Evolutionary conservation across 192 early-diverging fungal species (phyloP).

Genomic region (Funneliformis mosseae): DNA sequence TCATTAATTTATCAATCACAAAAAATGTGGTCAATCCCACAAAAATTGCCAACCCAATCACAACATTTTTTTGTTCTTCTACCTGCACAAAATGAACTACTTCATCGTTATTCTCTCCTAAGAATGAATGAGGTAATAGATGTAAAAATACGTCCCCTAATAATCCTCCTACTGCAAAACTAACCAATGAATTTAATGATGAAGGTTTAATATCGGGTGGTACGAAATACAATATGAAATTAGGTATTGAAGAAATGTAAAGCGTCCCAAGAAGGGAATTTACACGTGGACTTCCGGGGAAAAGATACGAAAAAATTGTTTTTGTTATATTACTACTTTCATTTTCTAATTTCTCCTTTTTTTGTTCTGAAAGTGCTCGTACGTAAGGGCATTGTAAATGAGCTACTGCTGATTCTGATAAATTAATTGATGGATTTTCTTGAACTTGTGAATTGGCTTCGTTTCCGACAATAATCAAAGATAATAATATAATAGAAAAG

Average conservation of each 20-base stretch:
- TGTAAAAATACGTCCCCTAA: conserved; percentile 87
- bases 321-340: conserved; percentile 40
- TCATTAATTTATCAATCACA: conserved; percentile 82
- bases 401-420: neutral
- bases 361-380: neutral
- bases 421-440: neutral
- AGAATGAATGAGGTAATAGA: conserved; percentile 76
- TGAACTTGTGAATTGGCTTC: neutral
- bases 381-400: neutral
- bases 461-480: neutral
- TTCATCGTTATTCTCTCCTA: conserved; percentile 48
- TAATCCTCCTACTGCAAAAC: conserved; percentile 86
- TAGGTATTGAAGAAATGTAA: conserved; percentile 83
- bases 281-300: conserved; percentile 58
- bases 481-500: neutral
- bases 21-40: conserved; percentile 75
- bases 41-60: conserved; percentile 78
- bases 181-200: conserved; percentile 73
- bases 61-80: conserved; percentile 58
- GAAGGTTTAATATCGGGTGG: conserved; percentile 62
- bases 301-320: conserved; percentile 54
- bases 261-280: conserved; percentile 73
- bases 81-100: conserved; percentile 44
- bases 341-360: neutral
- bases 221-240: conserved; percentile 77